Evolutionary conservation across 805 yeast species (phyloP), one percentile per base, ranked within the genome.

Genomic region (Saturnispora hagleri): DNA sequence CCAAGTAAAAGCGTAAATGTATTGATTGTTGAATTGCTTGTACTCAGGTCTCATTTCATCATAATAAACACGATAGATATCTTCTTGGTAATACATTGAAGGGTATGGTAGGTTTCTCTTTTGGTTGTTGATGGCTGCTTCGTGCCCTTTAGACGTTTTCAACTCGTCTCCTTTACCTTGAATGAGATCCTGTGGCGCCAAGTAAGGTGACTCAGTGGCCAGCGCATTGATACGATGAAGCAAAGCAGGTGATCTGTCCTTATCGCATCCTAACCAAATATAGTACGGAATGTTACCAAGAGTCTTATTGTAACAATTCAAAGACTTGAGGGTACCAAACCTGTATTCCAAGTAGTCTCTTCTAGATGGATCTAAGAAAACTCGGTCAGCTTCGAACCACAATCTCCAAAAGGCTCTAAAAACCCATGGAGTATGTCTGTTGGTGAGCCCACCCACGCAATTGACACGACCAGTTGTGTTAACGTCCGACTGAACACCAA

Each of bases 1-100:
- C 95, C 95, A 86, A 6, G 95, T 86, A 67, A 86, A 86, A 4
- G 95, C 90, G 63, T 86, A 87, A 54, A 86, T 87, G 65, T 85
- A 86, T 68, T 86, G 89, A 62, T 84, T 76, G 53, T 77, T 80
- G 71, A 86, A 86, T 65, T 85, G 89, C 47, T 75, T 77, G 63
- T 83, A 83, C 58, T 76, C 76, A 7, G 84, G 80, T 60, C 79
- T 78, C 57, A 80, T 64, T 61, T 84, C 91, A 64, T 86, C 89
- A 60, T 81, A 86, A 68, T 81, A 86, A 42, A 86, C 89, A 61
- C 95, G 75, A 84, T 90, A 86, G 26, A 81, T 73, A 63, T 86
- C 86, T 48, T 69, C 73, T 68, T 87, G 95, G 69, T 86, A 86
- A 68, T 85, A 87, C 58, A 84, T 72, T 2, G 91, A 84, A 4